Evolutionary conservation across 306 rosid species (phyloP), one percentile per base, ranked within the genome.

Genomic region (Carpinus viminea): DNA sequence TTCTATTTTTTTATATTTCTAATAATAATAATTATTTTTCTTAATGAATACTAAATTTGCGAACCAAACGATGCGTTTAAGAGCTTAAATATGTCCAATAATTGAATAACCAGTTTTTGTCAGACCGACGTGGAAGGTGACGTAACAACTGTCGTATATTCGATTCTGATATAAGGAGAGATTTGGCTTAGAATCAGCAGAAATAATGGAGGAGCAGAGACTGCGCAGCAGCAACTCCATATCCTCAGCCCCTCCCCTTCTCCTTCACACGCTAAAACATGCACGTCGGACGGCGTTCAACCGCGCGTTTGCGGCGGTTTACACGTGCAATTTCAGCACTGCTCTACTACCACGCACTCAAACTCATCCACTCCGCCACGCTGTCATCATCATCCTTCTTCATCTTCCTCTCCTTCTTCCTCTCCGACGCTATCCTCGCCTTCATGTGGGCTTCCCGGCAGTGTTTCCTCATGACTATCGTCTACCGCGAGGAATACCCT

Each of bases 401-500:
- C 59, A 21, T 82, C 76, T 55, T 84, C 51, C 47, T 74, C 48
- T 53, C 84, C 17, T 51, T 87, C 7, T 79, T 84, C 77, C 24
- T 84, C 48, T 57, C 86, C 11, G 81, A 82, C 65, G 5, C 76
- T 21, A 5, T 84, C 26, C 41, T 82, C 13, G 81, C 84, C 41
- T 81, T 81, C 76, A 2, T 62, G 70, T 81, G 81, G 83, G 9
- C 13, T 38, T 24, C 76, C 1, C 12, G 74, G 1, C 85, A 87
- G 53, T 71, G 84, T 26, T 76, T 28, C 8, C 85, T 80, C 7
- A 79, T 79, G 81, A 60, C 31, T 2, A 74, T 82, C 3, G 21
- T 87, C 57, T 54, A 72, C 38, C 79, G 88, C 1, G 31, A 50
- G 0, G 85, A 87, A 66, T 81, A 65, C 21, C 78, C 76, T 4